These are phyloP conservation scores for Penicillium ucsense DNA, from an alignment of 495 filamentous ascomycete species.

Conservation along the genomic window DNA sequence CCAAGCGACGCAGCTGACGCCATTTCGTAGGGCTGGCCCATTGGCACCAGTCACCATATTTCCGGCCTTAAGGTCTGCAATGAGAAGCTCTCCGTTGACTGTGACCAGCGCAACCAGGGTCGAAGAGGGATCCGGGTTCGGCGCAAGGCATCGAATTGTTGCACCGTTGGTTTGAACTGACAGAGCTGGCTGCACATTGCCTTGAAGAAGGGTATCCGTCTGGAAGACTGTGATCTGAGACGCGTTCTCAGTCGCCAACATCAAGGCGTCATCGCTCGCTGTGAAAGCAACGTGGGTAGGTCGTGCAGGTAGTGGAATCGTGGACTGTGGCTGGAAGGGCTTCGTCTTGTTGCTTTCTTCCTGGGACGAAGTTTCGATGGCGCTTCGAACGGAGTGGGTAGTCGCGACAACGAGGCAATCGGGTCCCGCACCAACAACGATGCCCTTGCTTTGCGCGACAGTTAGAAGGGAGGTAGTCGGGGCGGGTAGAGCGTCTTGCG, in stretches of 20 bases:
- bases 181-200: slow-evolving; percentile 55
- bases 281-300: slow-evolving; percentile 88
- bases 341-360: slow-evolving; percentile 52
- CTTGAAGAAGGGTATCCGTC: slow-evolving; percentile 52
- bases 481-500: slow-evolving; percentile 58
- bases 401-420: slow-evolving; percentile 65
- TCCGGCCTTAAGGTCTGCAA: slow-evolving; percentile 68
- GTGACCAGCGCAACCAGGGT: slow-evolving; percentile 69
- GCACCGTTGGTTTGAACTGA: slow-evolving; percentile 69
- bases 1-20: slow-evolving; percentile 84
- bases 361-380: slow-evolving; percentile 50
- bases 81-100: slow-evolving; percentile 63
- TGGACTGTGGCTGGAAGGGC: slow-evolving; percentile 63
- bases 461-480: slow-evolving; percentile 77
- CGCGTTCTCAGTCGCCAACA: slow-evolving; percentile 73
- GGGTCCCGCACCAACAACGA: slow-evolving; percentile 82
- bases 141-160: slow-evolving; percentile 61
- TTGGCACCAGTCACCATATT: slow-evolving; percentile 49
- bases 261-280: slow-evolving; percentile 70
- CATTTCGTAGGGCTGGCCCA: slow-evolving; percentile 57
- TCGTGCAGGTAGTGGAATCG: slow-evolving; percentile 58
- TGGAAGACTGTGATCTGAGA: slow-evolving; percentile 79
- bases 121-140: slow-evolving; percentile 63
- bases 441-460: slow-evolving; percentile 67
- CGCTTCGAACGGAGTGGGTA: slow-evolving; percentile 68